Conservation (phyloP, 2,329 filamentous ascomycete genomes). For the Sordariomycetes sp. region DNA sequence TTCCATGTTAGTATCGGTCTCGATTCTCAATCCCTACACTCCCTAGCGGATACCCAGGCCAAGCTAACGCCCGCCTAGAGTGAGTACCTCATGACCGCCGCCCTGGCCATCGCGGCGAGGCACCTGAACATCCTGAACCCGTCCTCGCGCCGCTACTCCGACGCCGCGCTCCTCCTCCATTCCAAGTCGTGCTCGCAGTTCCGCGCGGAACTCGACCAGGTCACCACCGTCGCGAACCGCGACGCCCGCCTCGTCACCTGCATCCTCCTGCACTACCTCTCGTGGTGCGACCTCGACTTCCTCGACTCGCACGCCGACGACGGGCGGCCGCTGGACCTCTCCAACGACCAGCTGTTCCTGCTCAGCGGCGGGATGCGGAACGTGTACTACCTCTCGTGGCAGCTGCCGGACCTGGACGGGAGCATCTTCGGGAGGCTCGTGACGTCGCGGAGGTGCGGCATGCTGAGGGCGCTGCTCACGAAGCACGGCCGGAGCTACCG, state of each 20-base stretch:
- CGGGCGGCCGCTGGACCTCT: conserved; percentile 11
- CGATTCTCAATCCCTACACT: not conserved
- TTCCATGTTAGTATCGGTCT: conserved; percentile 12
- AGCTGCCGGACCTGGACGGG: conserved; percentile 9
- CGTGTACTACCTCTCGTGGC: conserved; percentile 14
- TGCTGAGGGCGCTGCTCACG: conserved; percentile 8
- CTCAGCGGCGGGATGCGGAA: conserved; percentile 16
- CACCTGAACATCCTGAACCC: conserved; percentile 12
- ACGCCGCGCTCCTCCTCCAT: conserved; percentile 12
- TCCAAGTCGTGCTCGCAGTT: conserved; percentile 13
- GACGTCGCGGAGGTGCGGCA: not conserved
- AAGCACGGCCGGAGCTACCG: conserved; percentile 9
- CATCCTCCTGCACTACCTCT: conserved; percentile 18
- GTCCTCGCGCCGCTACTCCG: conserved; percentile 9
- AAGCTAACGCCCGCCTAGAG: conserved; percentile 7
- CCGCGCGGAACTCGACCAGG: conserved; percentile 10
- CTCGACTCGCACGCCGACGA: conserved; percentile 8
- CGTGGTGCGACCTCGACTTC: conserved; percentile 16
- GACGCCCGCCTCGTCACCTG: conserved; percentile 14
- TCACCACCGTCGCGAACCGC: conserved; percentile 13
- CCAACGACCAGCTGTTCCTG: conserved; percentile 15
- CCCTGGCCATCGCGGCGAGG: conserved; percentile 12
- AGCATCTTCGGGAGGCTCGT: conserved; percentile 11
- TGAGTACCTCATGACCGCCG: conserved; percentile 16
- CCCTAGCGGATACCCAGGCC: not conserved